phyloP scores from a whole-genome alignment of 352 stramenopile genomes.

The Saprolegnia diclina region DNA sequence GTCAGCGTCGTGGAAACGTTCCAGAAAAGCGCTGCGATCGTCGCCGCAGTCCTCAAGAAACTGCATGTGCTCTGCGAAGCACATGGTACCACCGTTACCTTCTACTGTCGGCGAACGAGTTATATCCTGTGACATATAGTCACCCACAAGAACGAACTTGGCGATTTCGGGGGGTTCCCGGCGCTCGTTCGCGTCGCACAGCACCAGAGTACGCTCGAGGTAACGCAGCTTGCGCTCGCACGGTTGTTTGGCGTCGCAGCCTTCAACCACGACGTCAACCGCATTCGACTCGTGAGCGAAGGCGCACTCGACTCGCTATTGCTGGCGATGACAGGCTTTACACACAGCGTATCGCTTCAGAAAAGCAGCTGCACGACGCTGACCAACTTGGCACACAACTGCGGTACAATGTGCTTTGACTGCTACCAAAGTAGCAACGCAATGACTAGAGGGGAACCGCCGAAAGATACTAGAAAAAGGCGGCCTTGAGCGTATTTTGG shows the following conservation, averaged over 20 bases:
- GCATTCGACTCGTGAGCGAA: constrained; percentile 61
- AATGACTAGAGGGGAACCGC: constrained; percentile 73
- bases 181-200: constrained; percentile 59
- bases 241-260: constrained; percentile 70
- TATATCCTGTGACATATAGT: constrained; percentile 28
- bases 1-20: constrained; percentile 11
- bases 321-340: constrained; percentile 54
- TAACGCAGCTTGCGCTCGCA: constrained; percentile 72
- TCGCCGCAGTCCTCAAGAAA: constrained; percentile 4
- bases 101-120: neutral
- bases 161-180: constrained; percentile 55
- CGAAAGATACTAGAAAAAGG: constrained; percentile 59
- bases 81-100: neutral
- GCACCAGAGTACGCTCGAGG: constrained; percentile 38
- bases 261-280: constrained; percentile 72
- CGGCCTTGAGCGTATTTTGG: constrained; percentile 73
- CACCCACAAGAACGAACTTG: constrained; percentile 71
- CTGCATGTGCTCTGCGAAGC: constrained; percentile 13
- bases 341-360: constrained; percentile 53
- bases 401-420: constrained; percentile 35
- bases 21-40: neutral
- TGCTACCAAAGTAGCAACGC: constrained; percentile 31
- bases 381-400: constrained; percentile 84
- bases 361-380: constrained; percentile 66
- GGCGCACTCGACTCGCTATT: constrained; percentile 54